Evolutionary conservation across 2,329 filamentous ascomycete genomes (phyloP).

Genomic region (Cladosporium oxysporum): DNA sequence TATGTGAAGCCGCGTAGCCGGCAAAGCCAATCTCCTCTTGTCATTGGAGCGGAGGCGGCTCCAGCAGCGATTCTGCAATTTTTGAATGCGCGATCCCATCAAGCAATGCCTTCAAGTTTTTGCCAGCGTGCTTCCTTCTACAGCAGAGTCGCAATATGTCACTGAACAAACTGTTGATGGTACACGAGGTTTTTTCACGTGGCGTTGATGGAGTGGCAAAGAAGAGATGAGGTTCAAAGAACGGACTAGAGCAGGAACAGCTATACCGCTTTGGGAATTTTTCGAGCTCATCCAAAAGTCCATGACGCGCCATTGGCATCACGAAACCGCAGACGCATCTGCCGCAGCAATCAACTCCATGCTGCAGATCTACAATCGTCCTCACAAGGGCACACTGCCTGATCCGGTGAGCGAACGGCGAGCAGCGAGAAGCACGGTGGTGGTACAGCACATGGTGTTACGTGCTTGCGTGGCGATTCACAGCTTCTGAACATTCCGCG

Average conservation of each 20-base stretch:
- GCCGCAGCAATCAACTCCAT: slow-evolving; percentile 4
- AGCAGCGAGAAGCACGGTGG: slow-evolving; percentile 14
- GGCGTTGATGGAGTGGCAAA: neutral
- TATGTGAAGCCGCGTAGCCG: neutral
- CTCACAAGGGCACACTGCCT: neutral
- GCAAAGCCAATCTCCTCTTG: neutral
- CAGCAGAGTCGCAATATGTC: neutral
- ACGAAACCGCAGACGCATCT: slow-evolving; percentile 3
- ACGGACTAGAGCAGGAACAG: neutral
- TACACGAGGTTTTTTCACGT: neutral
- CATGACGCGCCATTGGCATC: slow-evolving; percentile 6
- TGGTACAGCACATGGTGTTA: neutral
- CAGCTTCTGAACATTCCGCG: neutral
- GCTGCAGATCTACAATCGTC: neutral
- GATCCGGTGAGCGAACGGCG: neutral
- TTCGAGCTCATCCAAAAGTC: neutral
- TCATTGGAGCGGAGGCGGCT: neutral
- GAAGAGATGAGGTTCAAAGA: neutral
- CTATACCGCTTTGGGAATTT: neutral
- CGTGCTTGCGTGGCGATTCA: neutral
- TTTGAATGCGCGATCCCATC: too few relatives aligned
- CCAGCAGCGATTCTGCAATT: neutral
- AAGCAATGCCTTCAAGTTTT: too few relatives aligned
- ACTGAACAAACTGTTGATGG: neutral
- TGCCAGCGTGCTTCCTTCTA: neutral